Conservation (phyloP, 2,329 filamentous ascomycete genomes). For the Ophiostoma sp. region DNA sequence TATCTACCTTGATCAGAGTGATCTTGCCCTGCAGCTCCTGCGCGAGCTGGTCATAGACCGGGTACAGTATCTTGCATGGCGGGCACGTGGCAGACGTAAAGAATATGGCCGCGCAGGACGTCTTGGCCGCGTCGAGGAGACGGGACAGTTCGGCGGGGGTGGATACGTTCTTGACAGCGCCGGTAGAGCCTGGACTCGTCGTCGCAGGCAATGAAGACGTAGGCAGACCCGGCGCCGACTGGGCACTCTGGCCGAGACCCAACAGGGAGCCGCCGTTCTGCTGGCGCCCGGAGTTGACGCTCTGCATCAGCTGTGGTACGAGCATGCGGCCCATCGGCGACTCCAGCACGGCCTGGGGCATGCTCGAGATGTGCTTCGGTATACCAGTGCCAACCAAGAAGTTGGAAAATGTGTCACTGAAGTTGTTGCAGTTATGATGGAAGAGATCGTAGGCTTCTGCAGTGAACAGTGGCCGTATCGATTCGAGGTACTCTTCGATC, state of each 20-base stretch:
- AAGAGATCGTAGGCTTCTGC: conserved; percentile 83
- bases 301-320: conserved; percentile 59
- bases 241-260: conserved; percentile 40
- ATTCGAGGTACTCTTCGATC: conserved; percentile 81
- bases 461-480: conserved; percentile 75
- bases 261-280: conserved; percentile 43
- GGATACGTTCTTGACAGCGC: conserved; percentile 4
- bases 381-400: conserved; percentile 87
- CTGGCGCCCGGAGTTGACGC: conserved; percentile 45
- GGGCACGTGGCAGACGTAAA: conserved; percentile 86
- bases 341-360: conserved; percentile 78
- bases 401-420: conserved; percentile 84
- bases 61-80: conserved; percentile 79
- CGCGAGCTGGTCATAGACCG: conserved; percentile 73
- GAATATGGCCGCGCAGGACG: conserved; percentile 75
- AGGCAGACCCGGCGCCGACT: conserved; percentile 9
- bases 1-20: conserved; percentile 76
- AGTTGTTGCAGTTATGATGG: conserved; percentile 96
- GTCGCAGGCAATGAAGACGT: not conserved
- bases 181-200: not conserved
- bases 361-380: conserved; percentile 75
- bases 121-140: conserved; percentile 53
- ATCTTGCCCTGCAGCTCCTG: conserved; percentile 63
- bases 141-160: conserved; percentile 49
- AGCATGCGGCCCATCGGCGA: conserved; percentile 88